These are phyloP conservation scores for Sclerotinia trifoliorum DNA, from an alignment of 2,329 filamentous ascomycete species.

Conservation along the genomic window DNA sequence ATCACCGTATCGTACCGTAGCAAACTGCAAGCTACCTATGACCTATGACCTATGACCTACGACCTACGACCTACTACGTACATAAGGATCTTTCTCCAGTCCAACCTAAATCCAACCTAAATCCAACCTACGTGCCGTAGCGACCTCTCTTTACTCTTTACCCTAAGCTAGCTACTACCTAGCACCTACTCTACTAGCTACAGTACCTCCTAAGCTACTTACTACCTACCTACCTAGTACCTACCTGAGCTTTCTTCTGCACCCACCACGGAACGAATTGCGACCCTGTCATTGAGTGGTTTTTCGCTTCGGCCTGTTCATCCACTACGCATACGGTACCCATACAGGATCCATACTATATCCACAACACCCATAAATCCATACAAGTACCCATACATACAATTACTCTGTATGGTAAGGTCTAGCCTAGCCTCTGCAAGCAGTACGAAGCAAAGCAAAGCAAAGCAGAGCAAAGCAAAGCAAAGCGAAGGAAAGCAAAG, in stretches of 20 bases:
- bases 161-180: not conserved
- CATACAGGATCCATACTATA: no score
- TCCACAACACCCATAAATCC: no score
- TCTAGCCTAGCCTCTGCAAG: not conserved
- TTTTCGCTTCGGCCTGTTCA: conserved; percentile 6
- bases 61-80: no score
- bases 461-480: not conserved
- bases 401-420: not conserved
- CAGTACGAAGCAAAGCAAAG: not conserved
- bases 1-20: not conserved
- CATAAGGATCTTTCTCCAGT: not conserved
- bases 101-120: not conserved
- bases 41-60: no score
- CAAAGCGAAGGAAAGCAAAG: not conserved
- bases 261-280: conserved; percentile 22
- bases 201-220: no score
- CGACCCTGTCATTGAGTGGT: conserved; percentile 12
- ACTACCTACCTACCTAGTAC: no score
- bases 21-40: no score
- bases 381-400: not conserved
- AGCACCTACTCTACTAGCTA: no score
- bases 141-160: not conserved
- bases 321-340: not conserved
- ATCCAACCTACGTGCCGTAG: not conserved
- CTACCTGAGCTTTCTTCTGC: conserved; percentile 13